These are phyloP conservation scores for Metschnikowia gelsemii DNA, from an alignment of 805 yeast species.

Conservation along the genomic window DNA sequence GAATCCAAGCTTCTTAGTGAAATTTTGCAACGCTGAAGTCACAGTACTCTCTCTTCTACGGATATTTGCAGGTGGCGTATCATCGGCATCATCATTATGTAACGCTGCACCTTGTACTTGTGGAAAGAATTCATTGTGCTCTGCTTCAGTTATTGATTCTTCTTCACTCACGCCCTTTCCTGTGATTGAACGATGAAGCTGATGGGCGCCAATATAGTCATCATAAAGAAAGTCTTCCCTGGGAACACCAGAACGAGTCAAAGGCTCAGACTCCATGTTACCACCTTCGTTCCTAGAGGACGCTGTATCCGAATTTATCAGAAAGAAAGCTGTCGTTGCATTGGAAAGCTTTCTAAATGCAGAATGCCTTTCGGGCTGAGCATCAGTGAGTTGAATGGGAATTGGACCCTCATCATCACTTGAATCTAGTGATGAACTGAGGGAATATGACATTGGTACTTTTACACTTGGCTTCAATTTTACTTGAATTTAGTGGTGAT, in stretches of 20 bases:
- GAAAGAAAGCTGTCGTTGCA: conserved; percentile 18
- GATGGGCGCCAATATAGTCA: conserved; percentile 9
- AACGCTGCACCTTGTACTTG: not conserved
- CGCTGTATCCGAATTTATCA: conserved; percentile 1
- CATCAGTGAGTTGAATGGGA: conserved; percentile 15
- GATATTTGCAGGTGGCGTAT: not conserved
- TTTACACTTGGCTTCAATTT: too few relatives aligned
- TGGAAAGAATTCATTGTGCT: conserved; percentile 2
- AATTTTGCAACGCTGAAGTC: conserved; percentile 22
- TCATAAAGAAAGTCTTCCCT: conserved; percentile 9
- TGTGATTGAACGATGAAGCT: conserved; percentile 7
- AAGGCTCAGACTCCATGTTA: not conserved
- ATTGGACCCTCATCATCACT: conserved; percentile 6
- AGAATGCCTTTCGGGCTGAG: conserved; percentile 6
- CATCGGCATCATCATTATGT: not conserved
- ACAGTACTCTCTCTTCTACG: conserved; percentile 23
- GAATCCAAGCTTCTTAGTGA: conserved; percentile 24
- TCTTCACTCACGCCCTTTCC: not conserved
- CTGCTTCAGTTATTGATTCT: conserved; percentile 2
- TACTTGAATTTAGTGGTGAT: too few relatives aligned
- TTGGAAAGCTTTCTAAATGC: conserved; percentile 19
- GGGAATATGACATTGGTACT: conserved; percentile 1
- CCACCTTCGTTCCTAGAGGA: not conserved
- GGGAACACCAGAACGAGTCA: not conserved
- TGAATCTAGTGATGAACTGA: conserved; percentile 10